phyloP scores from a whole-genome alignment of 2,329 filamentous ascomycete species.

The Aspergillus eucalypticola region DNA sequence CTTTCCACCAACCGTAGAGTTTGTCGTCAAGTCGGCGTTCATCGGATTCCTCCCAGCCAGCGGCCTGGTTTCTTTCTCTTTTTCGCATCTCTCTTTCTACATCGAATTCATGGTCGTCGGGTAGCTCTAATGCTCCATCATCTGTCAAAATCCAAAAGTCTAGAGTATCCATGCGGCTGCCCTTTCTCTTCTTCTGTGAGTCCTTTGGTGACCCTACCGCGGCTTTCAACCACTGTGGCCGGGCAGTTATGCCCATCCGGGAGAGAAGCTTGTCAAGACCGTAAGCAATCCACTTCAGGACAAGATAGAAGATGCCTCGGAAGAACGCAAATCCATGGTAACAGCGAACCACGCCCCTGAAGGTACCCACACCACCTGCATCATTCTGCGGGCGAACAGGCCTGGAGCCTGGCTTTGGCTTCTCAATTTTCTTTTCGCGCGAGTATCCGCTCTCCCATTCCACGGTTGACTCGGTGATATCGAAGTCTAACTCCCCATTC shows the following conservation, averaged over 20 bases:
- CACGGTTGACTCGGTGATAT: conserved; percentile 31
- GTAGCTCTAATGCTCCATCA: conserved; percentile 57
- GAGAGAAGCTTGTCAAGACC: conserved; percentile 57
- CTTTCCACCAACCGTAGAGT: conserved; percentile 82
- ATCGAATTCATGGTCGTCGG: conserved; percentile 68
- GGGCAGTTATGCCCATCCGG: conserved; percentile 60
- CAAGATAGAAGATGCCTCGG: conserved; percentile 68
- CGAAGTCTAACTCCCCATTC: conserved; percentile 36
- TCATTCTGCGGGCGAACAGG: conserved; percentile 39
- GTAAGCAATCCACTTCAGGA: conserved; percentile 60
- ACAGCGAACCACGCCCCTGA: conserved; percentile 75
- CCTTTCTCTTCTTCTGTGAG: conserved; percentile 15
- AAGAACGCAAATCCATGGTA: conserved; percentile 74
- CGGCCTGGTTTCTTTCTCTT: conserved; percentile 51
- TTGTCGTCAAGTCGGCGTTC: conserved; percentile 71
- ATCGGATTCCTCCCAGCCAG: conserved; percentile 47
- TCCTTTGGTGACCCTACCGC: conserved; percentile 33
- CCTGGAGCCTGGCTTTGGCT: conserved; percentile 35
- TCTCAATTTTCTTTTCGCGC: conserved; percentile 48
- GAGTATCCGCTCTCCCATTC: conserved; percentile 50
- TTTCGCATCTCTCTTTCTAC: conserved; percentile 77
- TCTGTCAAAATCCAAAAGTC: conserved; percentile 58
- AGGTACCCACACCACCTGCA: conserved; percentile 70
- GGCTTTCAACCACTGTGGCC: conserved; percentile 63
- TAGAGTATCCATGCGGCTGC: conserved; percentile 29